Conservation (phyloP, 371 early-diverging fungal species). For the Syncephalastrum contaminatum region DNA sequence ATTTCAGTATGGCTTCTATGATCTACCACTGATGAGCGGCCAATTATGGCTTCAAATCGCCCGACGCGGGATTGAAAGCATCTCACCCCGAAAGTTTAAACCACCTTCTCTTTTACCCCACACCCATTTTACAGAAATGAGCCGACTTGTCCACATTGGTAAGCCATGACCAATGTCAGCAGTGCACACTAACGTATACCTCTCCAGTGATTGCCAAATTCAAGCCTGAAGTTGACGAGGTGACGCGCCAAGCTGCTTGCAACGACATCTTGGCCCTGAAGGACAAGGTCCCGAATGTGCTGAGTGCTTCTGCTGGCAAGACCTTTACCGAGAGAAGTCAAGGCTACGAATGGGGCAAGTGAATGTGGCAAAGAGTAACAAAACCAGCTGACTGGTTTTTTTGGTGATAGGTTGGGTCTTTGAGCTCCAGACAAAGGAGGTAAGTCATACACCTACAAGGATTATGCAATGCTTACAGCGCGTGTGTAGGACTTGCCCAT, state of each 20-base stretch:
- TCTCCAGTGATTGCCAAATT: slow-evolving; percentile 44
- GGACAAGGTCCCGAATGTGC: slow-evolving; percentile 35
- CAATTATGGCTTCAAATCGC: no score
- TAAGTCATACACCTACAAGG: slow-evolving; percentile 7
- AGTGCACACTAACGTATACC: no score
- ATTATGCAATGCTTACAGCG: background rate
- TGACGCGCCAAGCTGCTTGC: slow-evolving; percentile 13
- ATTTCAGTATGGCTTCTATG: no score
- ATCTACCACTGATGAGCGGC: no score
- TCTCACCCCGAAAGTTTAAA: no score
- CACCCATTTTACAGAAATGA: no score
- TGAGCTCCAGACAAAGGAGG: slow-evolving; percentile 43
- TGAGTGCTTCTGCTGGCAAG: slow-evolving; percentile 35
- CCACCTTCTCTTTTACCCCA: no score
- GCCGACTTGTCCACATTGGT: no score
- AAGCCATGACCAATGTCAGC: no score
- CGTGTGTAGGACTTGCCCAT: slow-evolving; percentile 27
- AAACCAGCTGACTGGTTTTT: background rate
- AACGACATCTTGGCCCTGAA: slow-evolving; percentile 34
- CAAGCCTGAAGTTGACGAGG: slow-evolving; percentile 38
- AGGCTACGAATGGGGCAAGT: slow-evolving; percentile 45
- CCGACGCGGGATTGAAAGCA: no score
- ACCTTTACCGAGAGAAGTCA: slow-evolving; percentile 48
- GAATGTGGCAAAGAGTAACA: background rate
- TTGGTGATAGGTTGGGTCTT: slow-evolving; percentile 41